phyloP scores from a whole-genome alignment of 2,329 filamentous ascomycete species.

The Cytospora paraplurivora region DNA sequence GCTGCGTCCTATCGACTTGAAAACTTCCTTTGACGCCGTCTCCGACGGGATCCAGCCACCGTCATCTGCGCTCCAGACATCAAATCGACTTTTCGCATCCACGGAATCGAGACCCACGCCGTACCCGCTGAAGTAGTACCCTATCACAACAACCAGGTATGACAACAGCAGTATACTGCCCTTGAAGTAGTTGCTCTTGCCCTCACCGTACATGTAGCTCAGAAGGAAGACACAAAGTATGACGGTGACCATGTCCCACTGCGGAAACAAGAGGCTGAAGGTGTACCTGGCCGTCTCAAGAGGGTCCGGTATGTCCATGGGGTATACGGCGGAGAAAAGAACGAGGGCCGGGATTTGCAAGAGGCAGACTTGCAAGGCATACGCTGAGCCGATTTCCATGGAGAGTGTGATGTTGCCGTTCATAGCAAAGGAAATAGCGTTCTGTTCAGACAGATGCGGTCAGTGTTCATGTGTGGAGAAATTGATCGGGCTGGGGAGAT shows the following conservation, averaged over 20 bases:
- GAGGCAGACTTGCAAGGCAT: slow-evolving; percentile 93
- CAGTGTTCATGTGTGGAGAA: not conserved
- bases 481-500: not conserved
- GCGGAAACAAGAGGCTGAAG: slow-evolving; percentile 90
- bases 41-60: slow-evolving; percentile 51
- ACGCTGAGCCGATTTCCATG: slow-evolving; percentile 98
- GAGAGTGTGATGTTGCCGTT: slow-evolving; percentile 98
- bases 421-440: slow-evolving; percentile 99
- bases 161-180: slow-evolving; percentile 91
- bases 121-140: slow-evolving; percentile 81
- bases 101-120: slow-evolving; percentile 26
- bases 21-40: slow-evolving; percentile 19
- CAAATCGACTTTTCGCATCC: slow-evolving; percentile 50
- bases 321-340: slow-evolving; percentile 81
- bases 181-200: slow-evolving; percentile 99
- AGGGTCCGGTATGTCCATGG: slow-evolving; percentile 42
- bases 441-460: slow-evolving; percentile 50
- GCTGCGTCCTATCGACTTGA: slow-evolving; percentile 56
- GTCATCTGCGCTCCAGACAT: slow-evolving; percentile 54
- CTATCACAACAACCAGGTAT: slow-evolving; percentile 87
- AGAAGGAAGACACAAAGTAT: slow-evolving; percentile 95
- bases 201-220: slow-evolving; percentile 96
- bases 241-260: slow-evolving; percentile 98
- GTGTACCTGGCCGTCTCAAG: slow-evolving; percentile 59
- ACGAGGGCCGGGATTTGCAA: slow-evolving; percentile 93